Evolutionary conservation across 1,139 yeast genomes (phyloP).

Genomic region (Groenewaldozyma auringiensis): DNA sequence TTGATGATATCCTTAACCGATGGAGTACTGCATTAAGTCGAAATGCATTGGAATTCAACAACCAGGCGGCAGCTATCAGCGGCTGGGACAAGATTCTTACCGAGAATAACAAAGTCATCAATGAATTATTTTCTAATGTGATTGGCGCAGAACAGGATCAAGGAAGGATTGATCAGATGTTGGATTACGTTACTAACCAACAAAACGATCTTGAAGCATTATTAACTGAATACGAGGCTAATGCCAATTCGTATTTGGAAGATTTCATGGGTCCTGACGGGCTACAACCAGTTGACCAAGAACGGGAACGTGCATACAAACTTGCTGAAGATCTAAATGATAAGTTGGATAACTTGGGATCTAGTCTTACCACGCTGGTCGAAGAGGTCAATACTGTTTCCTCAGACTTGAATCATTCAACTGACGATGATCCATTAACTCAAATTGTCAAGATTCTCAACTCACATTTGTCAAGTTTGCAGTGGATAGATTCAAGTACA

Average conservation of each 20-base stretch:
- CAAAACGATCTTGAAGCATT: slow-evolving; percentile 84
- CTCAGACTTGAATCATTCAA: slow-evolving; percentile 63
- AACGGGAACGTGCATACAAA: slow-evolving; percentile 82
- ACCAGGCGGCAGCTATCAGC: slow-evolving; percentile 68
- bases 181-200: slow-evolving; percentile 80
- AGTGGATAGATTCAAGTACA: slow-evolving; percentile 75
- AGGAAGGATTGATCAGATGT: slow-evolving; percentile 75
- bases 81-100: slow-evolving; percentile 83
- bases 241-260: slow-evolving; percentile 49
- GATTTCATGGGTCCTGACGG: slow-evolving; percentile 31
- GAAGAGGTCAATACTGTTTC: slow-evolving; percentile 83
- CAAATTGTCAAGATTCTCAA: slow-evolving; percentile 71
- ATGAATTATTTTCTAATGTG: slow-evolving; percentile 70
- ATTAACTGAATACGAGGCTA: slow-evolving; percentile 77
- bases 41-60: slow-evolving; percentile 65
- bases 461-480: slow-evolving; percentile 81
- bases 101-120: slow-evolving; percentile 77
- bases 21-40: slow-evolving; percentile 85
- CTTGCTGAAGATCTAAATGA: slow-evolving; percentile 83
- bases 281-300: slow-evolving; percentile 55
- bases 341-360: slow-evolving; percentile 68
- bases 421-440: slow-evolving; percentile 44
- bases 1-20: slow-evolving; percentile 85
- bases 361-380: slow-evolving; percentile 67
- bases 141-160: slow-evolving; percentile 81